A percentile compares a stretch with the other conserved stretches of the same genome.
These are phyloP conservation scores for Lachnellula arida DNA, from an alignment of 2,329 filamentous ascomycete genomes.

Conservation along the genomic window DNA sequence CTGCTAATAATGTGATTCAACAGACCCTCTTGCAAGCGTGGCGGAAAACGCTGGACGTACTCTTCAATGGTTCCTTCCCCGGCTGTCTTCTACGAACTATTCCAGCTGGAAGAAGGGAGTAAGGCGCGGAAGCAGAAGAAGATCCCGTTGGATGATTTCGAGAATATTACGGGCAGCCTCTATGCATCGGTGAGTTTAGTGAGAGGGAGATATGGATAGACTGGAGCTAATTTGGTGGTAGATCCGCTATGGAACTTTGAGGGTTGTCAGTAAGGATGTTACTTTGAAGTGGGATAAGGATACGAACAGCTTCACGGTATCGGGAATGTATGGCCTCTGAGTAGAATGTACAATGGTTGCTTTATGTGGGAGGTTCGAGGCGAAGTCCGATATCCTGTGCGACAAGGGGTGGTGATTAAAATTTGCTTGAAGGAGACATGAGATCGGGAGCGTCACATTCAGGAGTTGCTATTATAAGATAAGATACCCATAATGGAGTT, in stretches of 20 bases:
- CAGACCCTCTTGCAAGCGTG: not conserved
- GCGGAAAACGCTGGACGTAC: not conserved
- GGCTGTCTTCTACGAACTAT: not conserved
- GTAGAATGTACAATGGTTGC: too few species aligned
- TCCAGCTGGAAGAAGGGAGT: not conserved
- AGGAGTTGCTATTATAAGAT: too few species aligned
- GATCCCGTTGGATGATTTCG: not conserved
- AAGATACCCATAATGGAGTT: too few species aligned
- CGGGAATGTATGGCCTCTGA: not conserved
- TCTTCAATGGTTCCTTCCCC: slow-evolving; percentile 4
- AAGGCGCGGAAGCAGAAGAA: slow-evolving; percentile 5
- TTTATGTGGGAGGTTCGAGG: too few species aligned
- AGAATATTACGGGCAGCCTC: not conserved
- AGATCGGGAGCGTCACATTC: too few species aligned
- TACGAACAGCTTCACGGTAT: not conserved
- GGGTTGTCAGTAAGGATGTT: not conserved
- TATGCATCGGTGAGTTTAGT: not conserved
- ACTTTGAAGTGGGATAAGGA: not conserved
- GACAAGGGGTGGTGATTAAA: too few species aligned
- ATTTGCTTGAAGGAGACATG: too few species aligned
- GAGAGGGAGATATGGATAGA: not conserved
- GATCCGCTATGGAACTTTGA: not conserved
- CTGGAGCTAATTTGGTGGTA: not conserved
- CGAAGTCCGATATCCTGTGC: too few species aligned
- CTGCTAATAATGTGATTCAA: not conserved